A percentile compares a stretch with the other conserved stretches of the same genome.
These are phyloP conservation scores for Stagonosporopsis rhizophila DNA, from an alignment of 2,329 filamentous ascomycete species.

Conservation along the genomic window DNA sequence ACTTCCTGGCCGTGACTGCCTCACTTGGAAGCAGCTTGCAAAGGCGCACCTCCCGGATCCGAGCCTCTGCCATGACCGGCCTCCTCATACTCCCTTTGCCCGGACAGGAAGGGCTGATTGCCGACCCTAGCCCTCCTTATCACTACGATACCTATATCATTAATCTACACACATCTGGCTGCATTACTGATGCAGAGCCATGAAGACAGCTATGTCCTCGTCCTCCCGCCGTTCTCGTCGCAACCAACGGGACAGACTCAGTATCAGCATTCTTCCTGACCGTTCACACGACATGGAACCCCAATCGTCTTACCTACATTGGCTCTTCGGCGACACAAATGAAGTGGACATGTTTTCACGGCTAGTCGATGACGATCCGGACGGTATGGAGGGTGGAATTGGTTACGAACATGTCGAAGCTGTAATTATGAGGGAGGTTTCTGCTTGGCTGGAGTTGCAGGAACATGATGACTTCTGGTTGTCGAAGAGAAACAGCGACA, in stretches of 20 bases:
- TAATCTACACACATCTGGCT: not conserved
- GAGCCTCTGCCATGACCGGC: not conserved
- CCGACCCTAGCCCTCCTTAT: not conserved
- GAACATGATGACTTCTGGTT: conserved; percentile 26
- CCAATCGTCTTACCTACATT: conserved; percentile 12
- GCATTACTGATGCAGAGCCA: not conserved
- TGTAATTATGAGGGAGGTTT: conserved; percentile 25
- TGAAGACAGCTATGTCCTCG: not conserved
- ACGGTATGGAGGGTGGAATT: not conserved
- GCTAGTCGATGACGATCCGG: not conserved
- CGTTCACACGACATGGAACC: conserved; percentile 9
- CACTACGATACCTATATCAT: not conserved
- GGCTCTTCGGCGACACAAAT: conserved; percentile 14
- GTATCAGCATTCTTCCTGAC: conserved; percentile 17
- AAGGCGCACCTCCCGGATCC: not conserved
- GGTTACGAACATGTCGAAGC: conserved; percentile 16
- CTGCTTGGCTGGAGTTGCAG: conserved; percentile 26
- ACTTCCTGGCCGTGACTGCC: not conserved
- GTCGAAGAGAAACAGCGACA: conserved; percentile 1
- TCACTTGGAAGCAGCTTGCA: not conserved
- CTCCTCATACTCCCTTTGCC: not conserved
- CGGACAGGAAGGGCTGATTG: not conserved
- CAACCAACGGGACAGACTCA: conserved; percentile 12
- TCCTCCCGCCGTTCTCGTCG: conserved; percentile 1
- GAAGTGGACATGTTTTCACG: conserved; percentile 4